phyloP scores from a whole-genome alignment of 2,329 filamentous ascomycete species.

The Pestalotiopsis sp. region DNA sequence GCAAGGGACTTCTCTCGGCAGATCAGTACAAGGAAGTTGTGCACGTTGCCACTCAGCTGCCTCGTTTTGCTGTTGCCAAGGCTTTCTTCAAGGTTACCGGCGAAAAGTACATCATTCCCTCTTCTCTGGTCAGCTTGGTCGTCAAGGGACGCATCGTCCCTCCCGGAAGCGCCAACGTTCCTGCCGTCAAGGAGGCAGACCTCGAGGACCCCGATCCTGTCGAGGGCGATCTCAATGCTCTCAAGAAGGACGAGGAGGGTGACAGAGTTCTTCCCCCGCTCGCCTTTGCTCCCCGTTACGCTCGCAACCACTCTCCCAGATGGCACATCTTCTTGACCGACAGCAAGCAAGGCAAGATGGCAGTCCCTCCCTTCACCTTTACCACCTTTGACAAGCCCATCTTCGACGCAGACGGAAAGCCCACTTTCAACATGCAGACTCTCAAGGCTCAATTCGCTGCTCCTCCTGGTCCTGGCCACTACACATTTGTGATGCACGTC shows the following conservation, averaged over 20 bases:
- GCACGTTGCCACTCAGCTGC: constrained; percentile 79
- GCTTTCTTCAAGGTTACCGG: constrained; percentile 98
- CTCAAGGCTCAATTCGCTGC: constrained; percentile 97
- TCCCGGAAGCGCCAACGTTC: constrained; percentile 76
- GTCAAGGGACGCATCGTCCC: constrained; percentile 94
- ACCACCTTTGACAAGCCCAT: constrained; percentile 88
- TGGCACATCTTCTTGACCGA: constrained; percentile 97
- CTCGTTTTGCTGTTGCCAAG: constrained; percentile 81
- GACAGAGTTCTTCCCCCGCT: constrained; percentile 77
- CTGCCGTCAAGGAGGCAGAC: constrained; percentile 74
- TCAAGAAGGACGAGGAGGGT: constrained; percentile 56
- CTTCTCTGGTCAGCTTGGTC: constrained; percentile 89
- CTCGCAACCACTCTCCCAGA: constrained; percentile 83
- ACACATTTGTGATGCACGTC: constrained; percentile 92
- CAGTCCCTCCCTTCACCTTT: constrained; percentile 96
- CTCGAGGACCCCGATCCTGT: constrained; percentile 90
- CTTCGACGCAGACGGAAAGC: constrained; percentile 76
- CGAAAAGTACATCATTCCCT: constrained; percentile 89
- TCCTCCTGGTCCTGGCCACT: constrained; percentile 87
- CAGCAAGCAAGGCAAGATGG: constrained; percentile 92
- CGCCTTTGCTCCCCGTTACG: constrained; percentile 88
- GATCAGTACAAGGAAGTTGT: constrained; percentile 77
- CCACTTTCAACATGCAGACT: constrained; percentile 94
- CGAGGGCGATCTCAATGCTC: constrained; percentile 86
- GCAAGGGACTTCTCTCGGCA: constrained; percentile 71